Evolutionary conservation across 768 basidiomycete species (phyloP), one percentile per base, ranked within the genome.

Genomic region (Auriscalpium vulgare): DNA sequence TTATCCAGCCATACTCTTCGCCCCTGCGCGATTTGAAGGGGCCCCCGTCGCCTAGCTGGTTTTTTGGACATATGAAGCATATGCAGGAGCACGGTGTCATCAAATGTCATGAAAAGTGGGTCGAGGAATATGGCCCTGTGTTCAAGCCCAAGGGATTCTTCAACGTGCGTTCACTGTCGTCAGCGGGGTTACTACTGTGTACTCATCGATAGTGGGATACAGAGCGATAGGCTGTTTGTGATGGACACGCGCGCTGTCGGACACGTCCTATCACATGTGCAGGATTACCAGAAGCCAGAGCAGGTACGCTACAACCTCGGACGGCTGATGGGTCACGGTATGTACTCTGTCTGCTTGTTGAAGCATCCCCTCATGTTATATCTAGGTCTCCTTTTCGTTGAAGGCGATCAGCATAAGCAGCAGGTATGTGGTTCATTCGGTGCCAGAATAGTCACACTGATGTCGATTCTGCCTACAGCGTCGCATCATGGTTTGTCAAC

Each of bases 341-440:
- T n/a, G 53, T 54, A 9, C 17, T 17, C 3, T 13, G 13, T 47
- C 11, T 5, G 6, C 16, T 19, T 4, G 10, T 14, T 23, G n/a
- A 29, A 10, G 7, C 9, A 37, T 40, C 10, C 47, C 1, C 9
- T 38, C 8, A 16, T 36, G 9, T 2, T 2, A 37, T 10, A 16
- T 8, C 10, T 37, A 54, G 53, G 53, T 11, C 34, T 54, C 5
- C 36, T 54, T 0, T 47, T 47, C 36, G 53, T 54, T 8, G 53
- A 54, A 40, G 53, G 53, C 37, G 47, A 49, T 8, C 16, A 55
- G 29, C 54, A 55, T 37, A 55, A 55, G 47, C 48, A 50, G 21
- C 54, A 55, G 48, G 54, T 55, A 43, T 8, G 48, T 3, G 29
- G 5, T 14, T 6, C 35, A 7, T 16, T 29, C 36, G 10, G 4